Base-by-base conservation (phyloP, 345 rosid species). In the Microthlaspi erraticum region DNA sequence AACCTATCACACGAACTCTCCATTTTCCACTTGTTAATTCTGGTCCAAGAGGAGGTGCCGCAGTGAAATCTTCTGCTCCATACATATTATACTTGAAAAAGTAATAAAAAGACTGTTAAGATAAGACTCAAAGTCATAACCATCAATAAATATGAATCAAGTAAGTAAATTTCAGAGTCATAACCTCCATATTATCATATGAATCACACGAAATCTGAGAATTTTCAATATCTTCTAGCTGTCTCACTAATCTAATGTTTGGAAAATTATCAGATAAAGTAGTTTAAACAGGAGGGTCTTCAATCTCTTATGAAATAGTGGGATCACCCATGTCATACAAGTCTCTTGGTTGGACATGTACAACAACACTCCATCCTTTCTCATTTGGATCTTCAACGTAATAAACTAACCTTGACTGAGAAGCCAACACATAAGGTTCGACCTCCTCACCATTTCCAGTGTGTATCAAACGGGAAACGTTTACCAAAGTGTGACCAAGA, bases 31-130 rank as follows among this genome's bases (percentile, higher is more conserved):
- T 12, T 12, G 16, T 16, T 42, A 42, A 42, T 42, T 42, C 45
- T 42, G 14, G 45, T 42, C 16, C 45, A 42, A 42, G 45, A 11
- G 16, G 16, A 42, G 45, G 45, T 42, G 45, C 16, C 2, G 6
- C 42, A 12, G 13, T 13, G 16, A 12, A 13, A 38, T 38, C 7
- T 42, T 42, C 45, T 12, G n/a, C 4, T 10, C 11, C 44, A 39
- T n/a, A 12, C 45, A 42, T 42, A 42, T 14, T 42, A 42, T 4
- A 42, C 16, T 16, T 42, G 13, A 10, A 39, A 39, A 39, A 20
- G 11, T 6, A 13, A 6, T 87, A 85, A 61, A 7, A 84, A 80
- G 33, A 31, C 4, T 31, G 33, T 31, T 31, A 31, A 31, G 33
- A 31, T 31, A 31, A 31, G 6, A 2, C 7, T 31, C 33, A 31